Conservation (phyloP, 1,284 basidiomycete genomes). For the Apiotrichum siamense region DNA sequence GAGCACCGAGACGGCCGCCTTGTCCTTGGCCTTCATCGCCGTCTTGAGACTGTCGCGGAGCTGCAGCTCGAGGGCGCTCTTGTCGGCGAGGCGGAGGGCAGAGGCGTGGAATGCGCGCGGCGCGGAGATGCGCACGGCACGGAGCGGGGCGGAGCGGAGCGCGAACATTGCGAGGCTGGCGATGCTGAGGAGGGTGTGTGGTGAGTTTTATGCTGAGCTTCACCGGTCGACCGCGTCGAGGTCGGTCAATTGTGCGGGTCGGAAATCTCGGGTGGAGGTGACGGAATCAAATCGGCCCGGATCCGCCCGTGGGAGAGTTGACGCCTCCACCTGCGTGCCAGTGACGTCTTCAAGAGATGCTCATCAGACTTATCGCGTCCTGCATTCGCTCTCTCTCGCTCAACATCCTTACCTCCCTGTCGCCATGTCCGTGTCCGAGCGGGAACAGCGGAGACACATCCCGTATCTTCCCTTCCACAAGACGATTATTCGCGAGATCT, state of each 20-base stretch:
- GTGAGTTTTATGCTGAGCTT: conserved; percentile 2
- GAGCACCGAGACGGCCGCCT: conserved; percentile 28
- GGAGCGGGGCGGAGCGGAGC: conserved; percentile 1
- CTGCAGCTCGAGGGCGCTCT: conserved; percentile 22
- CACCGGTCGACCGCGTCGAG: background rate
- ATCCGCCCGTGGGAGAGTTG: conserved; percentile 1
- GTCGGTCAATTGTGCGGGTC: background rate
- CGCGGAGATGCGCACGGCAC: too few relatives aligned
- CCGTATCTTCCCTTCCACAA: conserved; percentile 49
- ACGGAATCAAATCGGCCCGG: background rate
- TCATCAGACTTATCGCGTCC: background rate
- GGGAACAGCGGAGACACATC: conserved; percentile 33
- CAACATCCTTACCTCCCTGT: background rate
- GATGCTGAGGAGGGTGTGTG: too few relatives aligned
- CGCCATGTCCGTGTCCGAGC: background rate
- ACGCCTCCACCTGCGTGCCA: background rate
- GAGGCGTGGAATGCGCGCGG: conserved; percentile 19
- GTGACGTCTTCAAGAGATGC: background rate
- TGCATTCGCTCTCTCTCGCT: background rate
- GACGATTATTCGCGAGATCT: conserved; percentile 47
- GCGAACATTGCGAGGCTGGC: conserved; percentile 18
- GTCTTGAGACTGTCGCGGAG: conserved; percentile 41
- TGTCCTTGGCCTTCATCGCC: conserved; percentile 45
- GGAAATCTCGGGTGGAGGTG: conserved; percentile 5
- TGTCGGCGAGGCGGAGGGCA: conserved; percentile 6